Base-by-base conservation (phyloP, 495 filamentous ascomycete species). In the Daldinia loculata region DNA sequence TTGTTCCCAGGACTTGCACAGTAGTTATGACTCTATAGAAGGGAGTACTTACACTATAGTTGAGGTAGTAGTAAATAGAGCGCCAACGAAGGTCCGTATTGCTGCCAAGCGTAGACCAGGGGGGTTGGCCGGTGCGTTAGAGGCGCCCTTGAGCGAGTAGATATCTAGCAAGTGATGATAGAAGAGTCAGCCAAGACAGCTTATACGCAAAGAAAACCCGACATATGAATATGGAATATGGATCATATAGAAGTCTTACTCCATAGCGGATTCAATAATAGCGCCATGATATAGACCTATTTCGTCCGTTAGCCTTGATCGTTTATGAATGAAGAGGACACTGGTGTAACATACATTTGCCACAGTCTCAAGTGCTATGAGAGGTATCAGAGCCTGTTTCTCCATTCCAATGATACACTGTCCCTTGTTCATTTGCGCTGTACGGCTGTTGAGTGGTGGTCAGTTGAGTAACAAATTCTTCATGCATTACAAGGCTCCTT, bases 351-450 rank as follows among this genome's bases (percentile, higher is more conserved):
- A 48, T 68, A 85, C 84, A 53, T 87, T 86, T 61, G 85, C 80
- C 2, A 84, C 51, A 17, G 83, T 75, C 58, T 86, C 83, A 56
- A 86, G 84, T 1, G 61, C 64, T 34, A 88, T 86, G 6, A 88
- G 77, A 1, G 84, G 85, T 6, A 86, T 78, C 77, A 87, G 81
- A 6, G 82, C 82, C 14, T 77, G 70, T 53, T 71, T 81, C 63
- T 81, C 68, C 81, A 88, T 85, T 5, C 85, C 85, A 62, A 88
- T 84, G 62, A 84, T 82, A 68, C 85, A 88, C 39, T 78, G 66
- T 8, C 80, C 81, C 41, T 85, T 75, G 3, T 83, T 78, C 56
- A 85, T 79, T 53, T 75, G 77, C 15, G 81, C 78, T 57, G 83
- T 78, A 4, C 84, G 85, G 59, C 84, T 86, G 34, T 6, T 12